Evolutionary conservation across 345 rosid species (phyloP).

Genomic region (Linum tenue): DNA sequence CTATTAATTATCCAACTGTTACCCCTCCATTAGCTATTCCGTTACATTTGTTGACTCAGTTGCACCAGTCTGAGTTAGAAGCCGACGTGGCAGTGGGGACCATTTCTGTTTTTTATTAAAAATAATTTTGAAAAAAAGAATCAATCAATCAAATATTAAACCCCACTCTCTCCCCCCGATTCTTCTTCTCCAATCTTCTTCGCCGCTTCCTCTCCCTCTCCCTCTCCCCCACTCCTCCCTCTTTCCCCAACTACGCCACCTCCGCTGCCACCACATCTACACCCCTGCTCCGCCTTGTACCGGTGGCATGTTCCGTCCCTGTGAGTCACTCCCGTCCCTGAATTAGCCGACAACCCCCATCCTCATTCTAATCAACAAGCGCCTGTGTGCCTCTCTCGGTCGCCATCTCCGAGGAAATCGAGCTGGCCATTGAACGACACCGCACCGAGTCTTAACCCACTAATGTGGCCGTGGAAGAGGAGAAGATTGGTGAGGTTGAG

Average conservation of each 20-base stretch:
- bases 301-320: not conserved
- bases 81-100: too few relatives aligned
- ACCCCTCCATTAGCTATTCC: too few relatives aligned
- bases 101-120: too few relatives aligned
- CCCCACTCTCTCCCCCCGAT: slow-evolving; percentile 2
- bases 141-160: not conserved
- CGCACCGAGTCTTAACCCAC: not conserved
- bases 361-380: slow-evolving; percentile 70
- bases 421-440: slow-evolving; percentile 34
- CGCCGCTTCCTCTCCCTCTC: not conserved
- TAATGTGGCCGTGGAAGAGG: not conserved
- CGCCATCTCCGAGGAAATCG: slow-evolving; percentile 70
- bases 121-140: too few relatives aligned
- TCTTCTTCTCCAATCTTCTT: not conserved
- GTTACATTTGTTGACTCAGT: too few relatives aligned
- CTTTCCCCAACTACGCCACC: slow-evolving; percentile 7
- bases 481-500: slow-evolving; percentile 5
- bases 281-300: slow-evolving; percentile 6
- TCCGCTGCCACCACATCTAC: not conserved
- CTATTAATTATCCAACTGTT: too few relatives aligned
- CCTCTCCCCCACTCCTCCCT: too few relatives aligned
- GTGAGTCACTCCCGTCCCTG: slow-evolving; percentile 24
- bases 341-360: slow-evolving; percentile 65
- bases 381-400: slow-evolving; percentile 64
- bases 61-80: too few relatives aligned